These are phyloP conservation scores for Dactylellina cionopaga DNA, from an alignment of 2,329 filamentous ascomycete species.

Conservation along the genomic window DNA sequence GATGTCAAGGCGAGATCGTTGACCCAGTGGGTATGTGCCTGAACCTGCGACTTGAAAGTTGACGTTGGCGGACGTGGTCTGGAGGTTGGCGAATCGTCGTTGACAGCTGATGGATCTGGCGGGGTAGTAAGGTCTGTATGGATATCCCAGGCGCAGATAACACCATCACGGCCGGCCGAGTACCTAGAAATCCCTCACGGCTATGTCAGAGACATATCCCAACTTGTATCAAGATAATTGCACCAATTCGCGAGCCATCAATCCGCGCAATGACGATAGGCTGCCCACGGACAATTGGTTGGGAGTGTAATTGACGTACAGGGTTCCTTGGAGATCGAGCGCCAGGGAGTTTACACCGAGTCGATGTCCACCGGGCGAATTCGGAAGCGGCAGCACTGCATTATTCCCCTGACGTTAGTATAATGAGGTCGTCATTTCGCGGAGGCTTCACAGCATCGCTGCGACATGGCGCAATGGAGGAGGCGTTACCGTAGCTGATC, in stretches of 20 bases:
- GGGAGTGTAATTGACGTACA: constrained; percentile 70
- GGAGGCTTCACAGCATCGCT: constrained; percentile 30
- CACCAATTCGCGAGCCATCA: background rate
- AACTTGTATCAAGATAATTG: constrained; percentile 1
- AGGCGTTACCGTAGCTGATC: constrained; percentile 72
- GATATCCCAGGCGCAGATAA: constrained; percentile 95
- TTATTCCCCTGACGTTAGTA: constrained; percentile 26
- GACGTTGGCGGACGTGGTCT: constrained; percentile 63
- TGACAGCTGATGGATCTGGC: constrained; percentile 54
- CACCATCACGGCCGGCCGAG: constrained; percentile 92
- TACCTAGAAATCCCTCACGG: constrained; percentile 70
- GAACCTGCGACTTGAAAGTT: constrained; percentile 70
- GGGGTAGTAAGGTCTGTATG: constrained; percentile 71
- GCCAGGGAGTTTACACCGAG: constrained; percentile 95
- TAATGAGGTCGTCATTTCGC: constrained; percentile 18
- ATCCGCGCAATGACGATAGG: constrained; percentile 5
- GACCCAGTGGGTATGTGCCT: constrained; percentile 93
- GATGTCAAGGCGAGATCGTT: constrained; percentile 88
- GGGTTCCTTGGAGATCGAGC: constrained; percentile 84
- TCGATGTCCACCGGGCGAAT: constrained; percentile 83
- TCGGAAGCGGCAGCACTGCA: constrained; percentile 76
- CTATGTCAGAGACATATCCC: constrained; percentile 35
- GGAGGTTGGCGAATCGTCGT: constrained; percentile 33
- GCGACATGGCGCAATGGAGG: constrained; percentile 22
- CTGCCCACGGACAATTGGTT: background rate